phyloP scores from a whole-genome alignment of 148 eudicot genomes.

The Selenicereus undatus region DNA sequence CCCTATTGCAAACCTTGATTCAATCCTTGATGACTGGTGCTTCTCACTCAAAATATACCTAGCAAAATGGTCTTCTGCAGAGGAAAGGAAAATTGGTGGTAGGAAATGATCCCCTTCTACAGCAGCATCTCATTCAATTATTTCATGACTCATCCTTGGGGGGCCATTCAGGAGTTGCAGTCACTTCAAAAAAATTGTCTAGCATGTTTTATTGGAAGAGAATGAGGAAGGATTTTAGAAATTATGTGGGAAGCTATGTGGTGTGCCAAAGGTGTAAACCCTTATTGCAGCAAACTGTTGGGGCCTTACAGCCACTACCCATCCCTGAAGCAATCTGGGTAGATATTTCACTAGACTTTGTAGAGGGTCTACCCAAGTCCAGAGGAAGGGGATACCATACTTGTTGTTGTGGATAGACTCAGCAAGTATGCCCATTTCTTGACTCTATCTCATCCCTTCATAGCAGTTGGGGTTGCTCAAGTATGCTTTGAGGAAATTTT shows the following conservation, averaged over 20 bases:
- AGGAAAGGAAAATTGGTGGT: neutral
- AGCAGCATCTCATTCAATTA: neutral
- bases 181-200: neutral
- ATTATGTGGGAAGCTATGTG: neutral
- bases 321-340: neutral
- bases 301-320: neutral
- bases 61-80: neutral
- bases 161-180: neutral
- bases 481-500: neutral
- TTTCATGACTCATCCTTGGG: neutral
- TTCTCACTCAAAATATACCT: neutral
- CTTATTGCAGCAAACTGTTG: neutral
- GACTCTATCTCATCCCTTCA: neutral
- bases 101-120: neutral
- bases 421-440: neutral
- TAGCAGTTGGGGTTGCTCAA: neutral
- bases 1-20: neutral
- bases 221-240: neutral
- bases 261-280: neutral
- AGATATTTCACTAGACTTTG: neutral
- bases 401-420: neutral
- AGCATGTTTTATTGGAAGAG: neutral
- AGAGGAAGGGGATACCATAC: neutral
- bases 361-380: neutral
- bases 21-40: neutral